These are phyloP conservation scores for Mytilinidion resinicola DNA, from an alignment of 495 filamentous ascomycete genomes.

Conservation along the genomic window DNA sequence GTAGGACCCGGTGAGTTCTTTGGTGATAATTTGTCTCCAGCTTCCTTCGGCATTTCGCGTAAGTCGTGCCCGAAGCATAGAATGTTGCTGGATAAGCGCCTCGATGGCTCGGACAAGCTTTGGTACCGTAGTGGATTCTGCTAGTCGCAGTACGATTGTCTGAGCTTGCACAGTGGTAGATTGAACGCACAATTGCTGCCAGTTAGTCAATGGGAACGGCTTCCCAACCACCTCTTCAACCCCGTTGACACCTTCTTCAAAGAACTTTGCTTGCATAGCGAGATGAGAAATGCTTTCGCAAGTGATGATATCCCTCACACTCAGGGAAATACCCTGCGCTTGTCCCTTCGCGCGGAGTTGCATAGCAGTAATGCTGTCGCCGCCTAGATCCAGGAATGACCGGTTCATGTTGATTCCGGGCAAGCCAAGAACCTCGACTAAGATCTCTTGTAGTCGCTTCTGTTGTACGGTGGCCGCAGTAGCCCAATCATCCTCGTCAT, in stretches of 20 bases:
- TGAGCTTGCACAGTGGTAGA: constrained; percentile 40
- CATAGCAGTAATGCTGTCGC: constrained; percentile 25
- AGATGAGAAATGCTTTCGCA: constrained; percentile 17
- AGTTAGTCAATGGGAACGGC: constrained; percentile 59
- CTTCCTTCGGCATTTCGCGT: neutral
- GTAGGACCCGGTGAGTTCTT: constrained; percentile 20
- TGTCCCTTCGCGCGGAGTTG: constrained; percentile 14
- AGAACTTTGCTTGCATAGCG: constrained; percentile 8
- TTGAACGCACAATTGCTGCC: constrained; percentile 65
- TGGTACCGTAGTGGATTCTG: constrained; percentile 40
- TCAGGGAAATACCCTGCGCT: constrained; percentile 17
- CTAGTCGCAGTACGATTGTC: constrained; percentile 56
- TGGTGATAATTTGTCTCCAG: constrained; percentile 21
- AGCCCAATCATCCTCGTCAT: constrained; percentile 5
- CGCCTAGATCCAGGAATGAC: constrained; percentile 19
- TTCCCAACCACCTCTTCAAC: constrained; percentile 34
- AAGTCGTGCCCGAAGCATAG: constrained; percentile 26
- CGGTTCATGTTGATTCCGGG: constrained; percentile 14
- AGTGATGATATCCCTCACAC: constrained; percentile 19
- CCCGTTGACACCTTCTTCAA: constrained; percentile 6
- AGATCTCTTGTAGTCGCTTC: constrained; percentile 12
- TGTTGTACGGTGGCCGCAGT: constrained; percentile 9
- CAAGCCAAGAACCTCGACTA: constrained; percentile 16
- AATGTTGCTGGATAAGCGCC: constrained; percentile 15
- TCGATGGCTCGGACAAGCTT: constrained; percentile 37